A percentile compares a stretch with the other conserved stretches of the same genome.
phyloP scores from a whole-genome alignment of 106 monocot species.

The Dendrobium chrysotoxum region DNA sequence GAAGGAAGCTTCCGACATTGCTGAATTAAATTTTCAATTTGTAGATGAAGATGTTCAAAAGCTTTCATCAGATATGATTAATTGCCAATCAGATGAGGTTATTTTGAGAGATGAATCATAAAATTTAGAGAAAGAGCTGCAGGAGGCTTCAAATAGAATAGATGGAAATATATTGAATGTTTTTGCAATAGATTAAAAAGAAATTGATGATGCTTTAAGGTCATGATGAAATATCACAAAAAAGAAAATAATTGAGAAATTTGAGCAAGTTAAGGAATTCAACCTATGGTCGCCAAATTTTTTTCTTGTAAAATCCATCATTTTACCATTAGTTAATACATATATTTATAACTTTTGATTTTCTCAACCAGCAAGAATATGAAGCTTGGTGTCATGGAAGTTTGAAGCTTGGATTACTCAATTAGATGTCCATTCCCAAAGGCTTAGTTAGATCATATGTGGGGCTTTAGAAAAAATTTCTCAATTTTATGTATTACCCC shows the following conservation, averaged over 20 bases:
- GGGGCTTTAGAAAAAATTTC: no score
- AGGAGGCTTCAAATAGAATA: not conserved
- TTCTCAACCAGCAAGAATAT: no score
- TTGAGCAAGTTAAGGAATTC: conserved; percentile 25
- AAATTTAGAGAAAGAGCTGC: not conserved
- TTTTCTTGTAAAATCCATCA: conserved; percentile 39
- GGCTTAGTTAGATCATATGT: no score
- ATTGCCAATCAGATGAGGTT: not conserved
- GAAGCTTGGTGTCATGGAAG: no score
- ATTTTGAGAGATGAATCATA: not conserved
- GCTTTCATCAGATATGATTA: not conserved
- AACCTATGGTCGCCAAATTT: conserved; percentile 54
- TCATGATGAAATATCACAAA: conserved; percentile 1
- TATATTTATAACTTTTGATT: no score
- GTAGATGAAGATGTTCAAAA: not conserved
- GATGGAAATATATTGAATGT: not conserved
- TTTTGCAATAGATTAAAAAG: not conserved
- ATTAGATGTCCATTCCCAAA: no score
- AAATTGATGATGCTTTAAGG: not conserved
- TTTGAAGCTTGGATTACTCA: no score
- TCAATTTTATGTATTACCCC: no score
- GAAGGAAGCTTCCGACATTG: not conserved
- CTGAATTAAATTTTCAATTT: not conserved
- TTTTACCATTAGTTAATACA: no score
- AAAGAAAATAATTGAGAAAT: conserved; percentile 16